Evolutionary conservation across 2,329 filamentous ascomycete genomes (phyloP).

Genomic region (Aplosporella prunicola): DNA sequence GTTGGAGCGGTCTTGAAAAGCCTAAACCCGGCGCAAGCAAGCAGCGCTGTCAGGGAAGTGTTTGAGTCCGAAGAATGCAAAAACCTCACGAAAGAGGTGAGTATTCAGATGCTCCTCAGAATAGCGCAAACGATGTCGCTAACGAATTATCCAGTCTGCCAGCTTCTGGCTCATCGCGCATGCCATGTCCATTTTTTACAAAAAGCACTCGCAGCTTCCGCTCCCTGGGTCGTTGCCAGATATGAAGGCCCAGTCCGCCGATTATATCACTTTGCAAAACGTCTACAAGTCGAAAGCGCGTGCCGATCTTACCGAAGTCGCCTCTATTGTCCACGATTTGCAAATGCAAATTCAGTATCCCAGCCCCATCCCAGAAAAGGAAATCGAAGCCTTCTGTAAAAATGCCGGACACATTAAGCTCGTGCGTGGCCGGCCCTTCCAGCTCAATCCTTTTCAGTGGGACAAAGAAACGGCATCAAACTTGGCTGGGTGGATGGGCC

Average conservation of each 20-base stretch:
- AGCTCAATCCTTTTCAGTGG: conserved; percentile 38
- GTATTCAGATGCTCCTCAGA: too few species aligned
- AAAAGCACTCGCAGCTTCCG: conserved; percentile 63
- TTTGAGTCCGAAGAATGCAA: conserved; percentile 59
- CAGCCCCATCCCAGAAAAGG: conserved; percentile 51
- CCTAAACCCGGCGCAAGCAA: conserved; percentile 59
- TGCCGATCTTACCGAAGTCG: conserved; percentile 65
- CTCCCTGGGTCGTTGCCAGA: conserved; percentile 83
- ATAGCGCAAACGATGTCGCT: background rate
- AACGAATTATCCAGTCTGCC: conserved; percentile 44
- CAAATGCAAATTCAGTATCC: conserved; percentile 40
- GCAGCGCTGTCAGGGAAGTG: conserved; percentile 63
- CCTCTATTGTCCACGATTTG: conserved; percentile 50
- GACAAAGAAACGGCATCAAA: too few species aligned
- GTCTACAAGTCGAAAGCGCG: conserved; percentile 87
- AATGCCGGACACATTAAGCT: conserved; percentile 89
- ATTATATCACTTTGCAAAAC: conserved; percentile 84
- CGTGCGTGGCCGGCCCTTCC: conserved; percentile 55
- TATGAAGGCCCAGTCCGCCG: conserved; percentile 89
- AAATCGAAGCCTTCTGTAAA: conserved; percentile 90
- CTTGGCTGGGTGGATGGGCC: conserved; percentile 7
- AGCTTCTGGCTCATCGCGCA: conserved; percentile 85
- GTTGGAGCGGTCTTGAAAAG: conserved; percentile 78
- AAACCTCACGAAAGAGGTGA: conserved; percentile 33
- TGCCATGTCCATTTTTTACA: conserved; percentile 69